Conservation (phyloP, 2,329 filamentous ascomycete genomes). For the Dactylella cylindrospora region DNA sequence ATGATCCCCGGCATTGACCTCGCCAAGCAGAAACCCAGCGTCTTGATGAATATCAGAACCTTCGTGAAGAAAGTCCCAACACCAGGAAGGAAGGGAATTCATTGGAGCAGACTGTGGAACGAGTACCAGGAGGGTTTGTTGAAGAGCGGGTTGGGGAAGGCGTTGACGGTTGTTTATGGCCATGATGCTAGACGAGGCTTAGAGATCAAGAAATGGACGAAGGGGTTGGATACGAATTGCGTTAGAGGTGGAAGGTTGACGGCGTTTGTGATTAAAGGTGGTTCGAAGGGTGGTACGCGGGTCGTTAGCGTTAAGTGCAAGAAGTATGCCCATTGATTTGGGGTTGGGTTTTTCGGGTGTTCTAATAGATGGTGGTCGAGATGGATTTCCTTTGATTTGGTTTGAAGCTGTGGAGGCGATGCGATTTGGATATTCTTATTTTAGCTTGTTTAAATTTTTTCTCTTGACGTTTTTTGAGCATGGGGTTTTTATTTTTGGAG, state of each 20-base stretch:
- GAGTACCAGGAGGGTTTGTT: slow-evolving; percentile 5
- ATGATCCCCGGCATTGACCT: slow-evolving; percentile 74
- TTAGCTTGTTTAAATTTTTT: too few species aligned
- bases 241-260: slow-evolving; percentile 73
- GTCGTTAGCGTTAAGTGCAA: slow-evolving; percentile 46
- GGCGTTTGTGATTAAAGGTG: slow-evolving; percentile 71
- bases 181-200: slow-evolving; percentile 78
- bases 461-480: too few species aligned
- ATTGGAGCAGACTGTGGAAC: slow-evolving; percentile 64
- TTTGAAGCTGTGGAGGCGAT: too few species aligned
- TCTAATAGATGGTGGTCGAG: too few species aligned
- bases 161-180: slow-evolving; percentile 77
- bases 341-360: too few species aligned
- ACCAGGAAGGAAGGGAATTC: slow-evolving; percentile 58
- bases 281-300: slow-evolving; percentile 50
- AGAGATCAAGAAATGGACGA: slow-evolving; percentile 67
- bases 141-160: slow-evolving; percentile 46
- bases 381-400: too few species aligned
- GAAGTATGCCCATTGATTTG: too few species aligned
- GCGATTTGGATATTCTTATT: too few species aligned
- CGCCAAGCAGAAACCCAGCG: slow-evolving; percentile 65
- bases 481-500: too few species aligned
- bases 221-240: slow-evolving; percentile 84
- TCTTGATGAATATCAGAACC: slow-evolving; percentile 90
- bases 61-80: slow-evolving; percentile 65